Evolutionary conservation across 305 asterid species (phyloP).

Genomic region (Fraxinus angustifolia): DNA sequence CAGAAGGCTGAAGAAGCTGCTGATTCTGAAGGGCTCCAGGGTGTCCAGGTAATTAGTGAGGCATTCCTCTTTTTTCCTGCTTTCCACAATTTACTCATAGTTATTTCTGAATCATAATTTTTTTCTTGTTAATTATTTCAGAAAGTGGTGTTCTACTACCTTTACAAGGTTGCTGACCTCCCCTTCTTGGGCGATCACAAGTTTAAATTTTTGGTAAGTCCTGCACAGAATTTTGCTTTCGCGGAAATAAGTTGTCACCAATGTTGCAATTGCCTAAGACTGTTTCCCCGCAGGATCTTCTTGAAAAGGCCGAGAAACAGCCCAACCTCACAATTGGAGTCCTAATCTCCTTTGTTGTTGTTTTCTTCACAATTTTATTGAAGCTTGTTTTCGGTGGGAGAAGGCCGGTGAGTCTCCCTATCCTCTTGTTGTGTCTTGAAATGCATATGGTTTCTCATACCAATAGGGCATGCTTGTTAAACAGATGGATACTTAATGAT

Average conservation of each 20-base stretch:
- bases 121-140: constrained; percentile 31
- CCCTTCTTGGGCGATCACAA: constrained; percentile 84
- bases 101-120: neutral
- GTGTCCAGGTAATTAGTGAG: constrained; percentile 34
- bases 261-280: constrained; percentile 9
- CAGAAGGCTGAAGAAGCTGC: constrained; percentile 38
- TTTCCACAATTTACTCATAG: neutral
- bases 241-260: neutral
- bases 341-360: constrained; percentile 43
- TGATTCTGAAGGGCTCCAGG: constrained; percentile 36
- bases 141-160: constrained; percentile 71
- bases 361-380: constrained; percentile 50
- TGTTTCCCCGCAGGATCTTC: constrained; percentile 52
- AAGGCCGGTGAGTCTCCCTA: constrained; percentile 46
- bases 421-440: neutral
- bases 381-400: constrained; percentile 78
- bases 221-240: neutral
- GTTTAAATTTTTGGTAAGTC: constrained; percentile 62
- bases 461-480: neutral
- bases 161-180: constrained; percentile 77
- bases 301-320: constrained; percentile 83
- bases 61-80: neutral
- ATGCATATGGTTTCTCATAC: neutral
- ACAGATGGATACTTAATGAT: neutral
- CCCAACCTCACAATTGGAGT: constrained; percentile 74